These are phyloP conservation scores for Papiliotrema laurentii DNA, from an alignment of 1,284 basidiomycete species.

Conservation along the genomic window DNA sequence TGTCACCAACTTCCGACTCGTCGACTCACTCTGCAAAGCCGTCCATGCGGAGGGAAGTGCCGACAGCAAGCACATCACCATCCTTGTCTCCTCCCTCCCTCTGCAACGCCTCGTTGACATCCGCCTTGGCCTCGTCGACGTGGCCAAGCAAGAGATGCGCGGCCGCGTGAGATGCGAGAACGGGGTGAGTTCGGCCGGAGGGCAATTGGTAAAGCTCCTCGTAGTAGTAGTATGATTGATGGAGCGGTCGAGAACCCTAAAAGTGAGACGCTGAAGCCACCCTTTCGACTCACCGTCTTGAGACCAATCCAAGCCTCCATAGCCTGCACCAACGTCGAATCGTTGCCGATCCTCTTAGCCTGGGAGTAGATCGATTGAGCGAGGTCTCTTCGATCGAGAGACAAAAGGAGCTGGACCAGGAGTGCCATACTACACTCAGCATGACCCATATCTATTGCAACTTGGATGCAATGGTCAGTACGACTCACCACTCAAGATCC, in stretches of 20 bases:
- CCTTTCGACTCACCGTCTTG: constrained; percentile 55
- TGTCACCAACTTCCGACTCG: too few relatives aligned
- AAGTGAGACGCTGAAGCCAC: neutral
- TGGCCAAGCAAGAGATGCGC: constrained; percentile 77
- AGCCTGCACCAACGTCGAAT: constrained; percentile 80
- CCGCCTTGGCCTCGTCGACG: constrained; percentile 73
- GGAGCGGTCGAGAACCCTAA: constrained; percentile 51
- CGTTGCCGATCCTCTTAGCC: constrained; percentile 79
- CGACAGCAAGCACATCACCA: constrained; percentile 69
- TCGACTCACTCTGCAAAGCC: constrained; percentile 62
- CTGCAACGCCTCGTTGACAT: constrained; percentile 70
- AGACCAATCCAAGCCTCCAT: constrained; percentile 84
- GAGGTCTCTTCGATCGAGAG: constrained; percentile 74
- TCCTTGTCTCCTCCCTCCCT: constrained; percentile 54
- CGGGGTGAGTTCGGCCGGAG: constrained; percentile 62
- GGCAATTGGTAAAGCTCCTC: constrained; percentile 87
- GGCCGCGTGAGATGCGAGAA: constrained; percentile 77
- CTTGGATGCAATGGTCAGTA: neutral
- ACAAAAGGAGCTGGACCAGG: constrained; percentile 77
- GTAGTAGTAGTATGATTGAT: constrained; percentile 76
- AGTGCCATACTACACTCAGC: constrained; percentile 61
- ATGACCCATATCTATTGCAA: neutral
- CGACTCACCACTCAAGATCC: constrained; percentile 76
- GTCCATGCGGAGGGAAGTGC: constrained; percentile 57
- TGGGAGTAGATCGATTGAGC: constrained; percentile 78